These are phyloP conservation scores for Clarireedia homoeocarpa DNA, from an alignment of 2,329 filamentous ascomycete genomes.

Conservation along the genomic window DNA sequence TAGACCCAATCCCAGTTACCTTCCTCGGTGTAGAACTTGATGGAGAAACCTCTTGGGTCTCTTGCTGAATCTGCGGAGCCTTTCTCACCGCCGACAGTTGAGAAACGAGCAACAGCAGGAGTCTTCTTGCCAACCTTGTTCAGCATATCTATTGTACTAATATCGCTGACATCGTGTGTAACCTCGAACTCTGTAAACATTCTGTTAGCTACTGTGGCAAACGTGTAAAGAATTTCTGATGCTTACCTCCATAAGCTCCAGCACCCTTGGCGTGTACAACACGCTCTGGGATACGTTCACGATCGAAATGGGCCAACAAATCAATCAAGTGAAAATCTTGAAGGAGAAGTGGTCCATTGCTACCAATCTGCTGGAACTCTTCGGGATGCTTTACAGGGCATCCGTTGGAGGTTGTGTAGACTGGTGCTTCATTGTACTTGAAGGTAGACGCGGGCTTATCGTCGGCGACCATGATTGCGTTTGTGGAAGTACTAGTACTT, in stretches of 20 bases:
- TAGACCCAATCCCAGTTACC: slow-evolving; percentile 68
- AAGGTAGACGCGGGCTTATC: slow-evolving; percentile 38
- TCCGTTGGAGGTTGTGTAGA: slow-evolving; percentile 54
- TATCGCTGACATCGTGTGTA: slow-evolving; percentile 26
- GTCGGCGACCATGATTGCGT: slow-evolving; percentile 36
- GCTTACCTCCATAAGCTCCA: slow-evolving; percentile 27
- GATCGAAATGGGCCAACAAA: slow-evolving; percentile 47
- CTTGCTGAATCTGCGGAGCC: slow-evolving; percentile 60
- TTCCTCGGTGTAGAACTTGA: slow-evolving; percentile 65
- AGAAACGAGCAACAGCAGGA: slow-evolving; percentile 58
- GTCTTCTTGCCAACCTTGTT: slow-evolving; percentile 60
- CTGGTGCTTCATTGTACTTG: slow-evolving; percentile 49
- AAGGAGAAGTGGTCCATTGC: slow-evolving; percentile 50
- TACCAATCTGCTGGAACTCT: slow-evolving; percentile 44
- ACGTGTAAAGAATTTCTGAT: not conserved
- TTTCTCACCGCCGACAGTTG: slow-evolving; percentile 63
- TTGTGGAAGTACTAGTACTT: not conserved
- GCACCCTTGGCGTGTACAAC: slow-evolving; percentile 36
- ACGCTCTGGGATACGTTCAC: slow-evolving; percentile 36
- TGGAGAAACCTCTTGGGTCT: slow-evolving; percentile 59
- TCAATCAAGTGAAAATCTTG: slow-evolving; percentile 61
- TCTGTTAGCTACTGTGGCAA: slow-evolving; percentile 10
- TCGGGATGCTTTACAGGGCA: slow-evolving; percentile 47
- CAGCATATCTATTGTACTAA: slow-evolving; percentile 28
- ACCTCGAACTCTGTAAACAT: slow-evolving; percentile 22